Percentiles rank a stretch among this genome's conserved stretches.
Conservation (phyloP, 306 rosid species). For the Arachis stenosperma region DNA sequence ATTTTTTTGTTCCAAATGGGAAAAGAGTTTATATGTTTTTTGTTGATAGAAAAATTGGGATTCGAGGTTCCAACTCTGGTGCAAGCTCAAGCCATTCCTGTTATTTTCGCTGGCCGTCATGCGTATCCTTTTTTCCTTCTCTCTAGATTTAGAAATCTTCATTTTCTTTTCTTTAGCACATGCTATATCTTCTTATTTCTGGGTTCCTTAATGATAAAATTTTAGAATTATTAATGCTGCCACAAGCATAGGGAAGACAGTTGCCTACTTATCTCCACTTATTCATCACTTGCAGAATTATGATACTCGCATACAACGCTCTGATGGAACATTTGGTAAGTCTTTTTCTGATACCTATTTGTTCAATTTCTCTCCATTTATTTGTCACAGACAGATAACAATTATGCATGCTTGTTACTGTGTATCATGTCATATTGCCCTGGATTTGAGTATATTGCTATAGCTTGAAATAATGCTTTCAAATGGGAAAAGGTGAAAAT, state of each 20-base stretch:
- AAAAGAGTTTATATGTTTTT: background rate
- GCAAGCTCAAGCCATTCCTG: slow-evolving; percentile 88
- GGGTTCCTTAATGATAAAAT: slow-evolving; percentile 50
- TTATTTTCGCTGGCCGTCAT: slow-evolving; percentile 78
- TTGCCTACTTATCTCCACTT: slow-evolving; percentile 85
- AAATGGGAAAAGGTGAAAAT: background rate
- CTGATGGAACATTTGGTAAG: slow-evolving; percentile 85
- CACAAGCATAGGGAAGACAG: slow-evolving; percentile 90
- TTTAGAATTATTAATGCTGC: slow-evolving; percentile 83
- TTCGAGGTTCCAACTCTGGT: slow-evolving; percentile 82
- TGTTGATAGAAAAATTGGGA: slow-evolving; percentile 67
- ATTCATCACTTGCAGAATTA: slow-evolving; percentile 69
- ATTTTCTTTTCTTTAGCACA: background rate
- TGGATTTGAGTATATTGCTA: slow-evolving; percentile 13
- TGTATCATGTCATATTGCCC: slow-evolving; percentile 9
- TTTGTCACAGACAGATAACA: background rate
- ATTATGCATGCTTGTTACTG: background rate
- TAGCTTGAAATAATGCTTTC: slow-evolving; percentile 3
- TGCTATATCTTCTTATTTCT: background rate
- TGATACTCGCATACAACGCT: slow-evolving; percentile 62
- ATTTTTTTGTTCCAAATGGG: background rate
- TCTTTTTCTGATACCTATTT: slow-evolving; percentile 8
- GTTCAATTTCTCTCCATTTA: slow-evolving; percentile 22
- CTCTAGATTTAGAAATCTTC: background rate
- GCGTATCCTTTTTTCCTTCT: slow-evolving; percentile 53